Evolutionary conservation across 768 basidiomycete species (phyloP), one percentile per base, ranked within the genome.

Genomic region (Daedalea quercina): DNA sequence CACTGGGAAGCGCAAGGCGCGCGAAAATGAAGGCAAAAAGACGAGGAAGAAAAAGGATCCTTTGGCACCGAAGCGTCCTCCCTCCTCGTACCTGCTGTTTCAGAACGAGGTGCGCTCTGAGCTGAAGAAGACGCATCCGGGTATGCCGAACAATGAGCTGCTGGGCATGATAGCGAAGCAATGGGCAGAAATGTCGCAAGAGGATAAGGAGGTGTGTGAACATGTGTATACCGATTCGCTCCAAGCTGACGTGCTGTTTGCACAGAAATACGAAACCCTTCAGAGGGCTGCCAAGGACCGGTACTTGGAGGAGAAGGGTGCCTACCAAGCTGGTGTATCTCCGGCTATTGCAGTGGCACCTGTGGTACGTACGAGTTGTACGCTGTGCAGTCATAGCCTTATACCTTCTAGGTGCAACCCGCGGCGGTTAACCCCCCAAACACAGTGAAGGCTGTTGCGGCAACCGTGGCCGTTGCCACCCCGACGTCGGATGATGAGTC

Each of bases 11-110:
- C 80, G 81, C 63, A 85, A 81, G 62, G 53, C 53, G 34, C 57
- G 58, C 37, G 56, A 41, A 17, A 57, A 54, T 2, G 63, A 66
- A 7, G 57, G 50, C 20, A 58, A 58, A 3, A 57, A 48, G 25
- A 64, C 69, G 47, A 86, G 82, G 66, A 73, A 73, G 59, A 73
- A 72, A 53, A 84, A 85, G 68, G 94, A 98, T 63, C 93, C 94
- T 19, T 87, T 94, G 68, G 93, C 93, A 53, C 95, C 95, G 28
- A 96, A 94, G 67, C 85, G 92, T 9, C 94, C 95, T 24, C 79
- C 92, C 13, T 90, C 90, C 7, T 92, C 93, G 19, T 98, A 95
- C 71, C 81, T 98, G 63, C 73, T 94, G 60, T 98, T 87, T 77
- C 95, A 97, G 72, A 96, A 95, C 65, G 87, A 89, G 13, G 77